phyloP scores from a whole-genome alignment of 148 eudicot genomes.

The Dianthus caryophyllus region DNA sequence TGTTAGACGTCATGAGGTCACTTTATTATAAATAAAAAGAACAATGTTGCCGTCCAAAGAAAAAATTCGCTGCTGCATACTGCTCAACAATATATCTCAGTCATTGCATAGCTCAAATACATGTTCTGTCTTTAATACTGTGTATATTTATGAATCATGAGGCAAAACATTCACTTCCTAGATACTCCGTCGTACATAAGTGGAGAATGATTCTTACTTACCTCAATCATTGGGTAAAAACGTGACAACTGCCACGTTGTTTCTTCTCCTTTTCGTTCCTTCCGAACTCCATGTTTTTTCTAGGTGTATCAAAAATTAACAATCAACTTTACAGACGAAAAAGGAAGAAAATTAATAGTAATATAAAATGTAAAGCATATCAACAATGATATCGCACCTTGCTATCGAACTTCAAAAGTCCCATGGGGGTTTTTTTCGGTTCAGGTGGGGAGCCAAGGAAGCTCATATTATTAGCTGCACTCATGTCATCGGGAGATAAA shows the following conservation, averaged over 20 bases:
- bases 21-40: too few relatives aligned
- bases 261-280: conserved; percentile 82
- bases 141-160: background rate
- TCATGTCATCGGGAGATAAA: conserved; percentile 69
- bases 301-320: conserved; percentile 17
- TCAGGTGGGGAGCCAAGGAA: conserved; percentile 74
- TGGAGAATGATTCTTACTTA: conserved; percentile 19
- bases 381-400: conserved; percentile 45
- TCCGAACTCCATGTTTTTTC: conserved; percentile 83
- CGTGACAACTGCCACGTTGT: conserved; percentile 77
- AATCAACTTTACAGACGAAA: conserved; percentile 14
- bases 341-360: background rate
- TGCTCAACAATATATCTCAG: too few relatives aligned
- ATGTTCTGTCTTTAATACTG: background rate
- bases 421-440: conserved; percentile 59
- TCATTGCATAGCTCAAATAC: background rate
- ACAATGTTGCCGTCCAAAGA: too few relatives aligned
- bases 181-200: too few relatives aligned
- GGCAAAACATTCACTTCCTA: background rate
- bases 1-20: too few relatives aligned
- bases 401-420: conserved; percentile 70
- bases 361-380: background rate
- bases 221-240: conserved; percentile 94
- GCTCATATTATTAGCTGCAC: conserved; percentile 81
- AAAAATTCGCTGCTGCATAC: too few relatives aligned